Evolutionary conservation across 2,329 filamentous ascomycete genomes (phyloP).

Genomic region (Aspergillus sp.): DNA sequence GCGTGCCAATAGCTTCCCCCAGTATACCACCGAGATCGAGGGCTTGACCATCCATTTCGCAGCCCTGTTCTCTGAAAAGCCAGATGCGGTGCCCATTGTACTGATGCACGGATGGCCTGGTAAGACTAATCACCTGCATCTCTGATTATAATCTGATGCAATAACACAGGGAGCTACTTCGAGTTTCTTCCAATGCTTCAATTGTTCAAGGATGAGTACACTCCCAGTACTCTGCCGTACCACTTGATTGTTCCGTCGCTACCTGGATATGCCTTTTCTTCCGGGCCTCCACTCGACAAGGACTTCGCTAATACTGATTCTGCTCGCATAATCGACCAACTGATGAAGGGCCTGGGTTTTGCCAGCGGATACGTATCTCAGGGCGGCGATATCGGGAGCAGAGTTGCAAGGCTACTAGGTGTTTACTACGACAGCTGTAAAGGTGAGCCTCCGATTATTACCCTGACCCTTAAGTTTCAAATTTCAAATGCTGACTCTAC

Average conservation of each 20-base stretch:
- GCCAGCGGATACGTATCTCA: slow-evolving; percentile 33
- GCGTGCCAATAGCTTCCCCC: slow-evolving; percentile 53
- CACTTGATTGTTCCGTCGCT: slow-evolving; percentile 35
- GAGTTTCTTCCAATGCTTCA: slow-evolving; percentile 35
- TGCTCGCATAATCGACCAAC: slow-evolving; percentile 28
- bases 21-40: slow-evolving; percentile 48
- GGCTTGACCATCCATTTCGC: slow-evolving; percentile 50
- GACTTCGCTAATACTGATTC: slow-evolving; percentile 27
- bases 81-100: slow-evolving; percentile 49
- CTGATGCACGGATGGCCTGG: slow-evolving; percentile 44
- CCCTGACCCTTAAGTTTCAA: neutral
- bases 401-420: slow-evolving; percentile 24
- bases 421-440: slow-evolving; percentile 32
- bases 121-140: slow-evolving; percentile 1
- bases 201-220: slow-evolving; percentile 26
- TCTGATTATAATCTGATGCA: neutral
- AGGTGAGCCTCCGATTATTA: slow-evolving; percentile 17
- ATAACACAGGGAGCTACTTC: slow-evolving; percentile 29
- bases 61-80: slow-evolving; percentile 49
- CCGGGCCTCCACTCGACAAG: slow-evolving; percentile 30
- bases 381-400: slow-evolving; percentile 35
- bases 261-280: slow-evolving; percentile 34
- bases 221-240: slow-evolving; percentile 28
- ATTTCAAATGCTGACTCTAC: neutral
- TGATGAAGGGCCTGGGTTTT: slow-evolving; percentile 33